Evolutionary conservation across 1,139 yeast species (phyloP), one percentile per base, ranked within the genome.

Genomic region (Geotrichum siamense): DNA sequence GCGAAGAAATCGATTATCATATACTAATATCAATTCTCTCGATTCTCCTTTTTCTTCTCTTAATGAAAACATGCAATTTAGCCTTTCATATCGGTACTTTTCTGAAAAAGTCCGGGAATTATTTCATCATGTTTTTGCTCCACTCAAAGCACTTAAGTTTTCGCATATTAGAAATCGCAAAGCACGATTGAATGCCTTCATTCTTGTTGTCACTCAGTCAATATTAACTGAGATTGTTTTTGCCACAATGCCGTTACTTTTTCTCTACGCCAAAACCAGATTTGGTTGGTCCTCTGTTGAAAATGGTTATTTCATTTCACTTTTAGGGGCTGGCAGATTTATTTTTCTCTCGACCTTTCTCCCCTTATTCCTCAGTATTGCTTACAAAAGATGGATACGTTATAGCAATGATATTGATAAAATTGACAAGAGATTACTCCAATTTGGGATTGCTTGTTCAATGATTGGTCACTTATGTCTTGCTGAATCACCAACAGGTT

Each of bases 261-360:
- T 81, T 1, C 63, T 84, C 26, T 83, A 76, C 55, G 75, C 81
- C 0, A 75, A 81, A 25, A 77, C 70, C 56, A 59, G 56, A 34
- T 83, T 77, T 59, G 55, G 69, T 19, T 81, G 93, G 85, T 64
- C 65, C 2, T 71, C 84, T 17, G 71, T 67, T 2, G 73, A 74
- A 40, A 62, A 81, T 26, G 87, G 91, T 5, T 71, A 72, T 48
- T 70, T 76, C 47, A 61, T 84, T 48, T 76, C 89, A 0, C 48
- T 72, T 1, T 53, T 72, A 1, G 82, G 85, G 39, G 51, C 75
- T 1, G 60, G 75, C 3, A 63, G 72, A 43, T 68, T 76, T 0
- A 15, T 66, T 0, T 63, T 69, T 0, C 57, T 78, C 12, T 67
- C 72, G 15, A 38, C 67, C 0, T 42, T 72, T 62, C 72, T 39